A percentile compares a stretch with the other conserved stretches of the same genome.
These are phyloP conservation scores for Rhizopus stolonifer DNA, from an alignment of 371 early-diverging fungal species.

Conservation along the genomic window DNA sequence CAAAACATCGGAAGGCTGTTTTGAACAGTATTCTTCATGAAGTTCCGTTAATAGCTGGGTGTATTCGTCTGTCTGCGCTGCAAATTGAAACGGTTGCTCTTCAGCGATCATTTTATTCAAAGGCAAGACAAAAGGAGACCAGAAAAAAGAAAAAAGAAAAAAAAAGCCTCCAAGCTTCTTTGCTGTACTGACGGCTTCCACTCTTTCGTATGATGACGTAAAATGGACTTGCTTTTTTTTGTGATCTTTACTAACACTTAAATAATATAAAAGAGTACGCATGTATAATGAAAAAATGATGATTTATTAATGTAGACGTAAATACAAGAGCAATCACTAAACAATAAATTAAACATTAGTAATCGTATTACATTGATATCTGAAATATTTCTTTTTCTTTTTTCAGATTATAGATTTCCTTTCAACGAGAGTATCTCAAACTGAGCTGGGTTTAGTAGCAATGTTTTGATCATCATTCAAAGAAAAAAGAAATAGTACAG, in stretches of 20 bases:
- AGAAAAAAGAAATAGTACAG: background rate
- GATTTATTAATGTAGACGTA: no score
- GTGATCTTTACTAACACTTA: no score
- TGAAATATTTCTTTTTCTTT: constrained; percentile 6
- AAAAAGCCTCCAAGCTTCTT: background rate
- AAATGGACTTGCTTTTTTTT: no score
- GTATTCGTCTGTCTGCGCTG: constrained; percentile 37
- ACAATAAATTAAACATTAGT: no score
- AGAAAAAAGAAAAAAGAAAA: background rate
- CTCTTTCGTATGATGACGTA: no score
- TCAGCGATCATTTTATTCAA: constrained; percentile 26
- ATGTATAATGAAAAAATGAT: no score
- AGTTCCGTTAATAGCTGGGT: constrained; percentile 44
- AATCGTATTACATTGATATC: no score
- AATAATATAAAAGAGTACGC: no score
- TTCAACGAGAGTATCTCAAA: constrained; percentile 2
- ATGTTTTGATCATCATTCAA: constrained; percentile 2
- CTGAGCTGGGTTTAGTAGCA: constrained; percentile 2
- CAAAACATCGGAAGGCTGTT: constrained; percentile 72
- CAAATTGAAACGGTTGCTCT: constrained; percentile 24
- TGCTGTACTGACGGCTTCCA: no score
- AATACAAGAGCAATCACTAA: constrained; percentile 20
- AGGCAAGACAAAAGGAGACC: no score
- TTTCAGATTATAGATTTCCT: background rate
- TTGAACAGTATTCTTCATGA: constrained; percentile 37